Evolutionary conservation across 176 grass and related monocot species (phyloP), one percentile per base, ranked within the genome.

Genomic region (Cenchrus fungigraminus): DNA sequence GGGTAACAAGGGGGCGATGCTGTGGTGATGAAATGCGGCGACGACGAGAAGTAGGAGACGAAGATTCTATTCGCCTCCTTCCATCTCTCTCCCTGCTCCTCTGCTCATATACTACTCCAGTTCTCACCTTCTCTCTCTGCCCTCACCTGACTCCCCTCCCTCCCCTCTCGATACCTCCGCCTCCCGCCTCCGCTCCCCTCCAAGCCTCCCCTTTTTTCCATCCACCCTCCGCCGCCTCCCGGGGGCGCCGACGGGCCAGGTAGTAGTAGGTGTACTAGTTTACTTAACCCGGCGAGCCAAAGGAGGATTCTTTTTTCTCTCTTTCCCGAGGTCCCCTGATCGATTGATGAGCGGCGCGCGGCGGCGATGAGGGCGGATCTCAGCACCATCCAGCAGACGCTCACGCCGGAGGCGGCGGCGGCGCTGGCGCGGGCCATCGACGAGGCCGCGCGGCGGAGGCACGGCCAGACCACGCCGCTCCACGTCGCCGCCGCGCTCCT

Each of bases 331-430:
- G 19, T 71, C 20, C 45, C 32, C 31, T 78, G 80, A 90, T 83
- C 88, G 84, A 83, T 87, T 87, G 59, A 91, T 91, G 89, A 91
- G 71, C 56, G 63, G 54, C 47, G 78, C 34, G 55, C 45, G 54
- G 72, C 76, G 81, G 70, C 78, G 69, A 97, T 97, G 95, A 95
- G 95, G 92, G 82, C 90, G 52, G 95, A 94, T 90, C 89, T 97
- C 82, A 97, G 91, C 82, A 90, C 95, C 86, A 93, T 95, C 81
- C 95, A 95, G 59, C 95, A 97, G 74, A 97, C 95, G 60, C 92
- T 97, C 79, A 93, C 95, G 52, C 87, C 89, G 76, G 92, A 95
- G 61, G 95, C 89, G 43, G 95, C 95, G 22, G 86, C 81, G 61
- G 92, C 94, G 71, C 91, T 97, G 44, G 68, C 82, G 60, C 87